phyloP scores from a whole-genome alignment of 352 stramenopile species.

The Phytophthora fragariaefolia region DNA sequence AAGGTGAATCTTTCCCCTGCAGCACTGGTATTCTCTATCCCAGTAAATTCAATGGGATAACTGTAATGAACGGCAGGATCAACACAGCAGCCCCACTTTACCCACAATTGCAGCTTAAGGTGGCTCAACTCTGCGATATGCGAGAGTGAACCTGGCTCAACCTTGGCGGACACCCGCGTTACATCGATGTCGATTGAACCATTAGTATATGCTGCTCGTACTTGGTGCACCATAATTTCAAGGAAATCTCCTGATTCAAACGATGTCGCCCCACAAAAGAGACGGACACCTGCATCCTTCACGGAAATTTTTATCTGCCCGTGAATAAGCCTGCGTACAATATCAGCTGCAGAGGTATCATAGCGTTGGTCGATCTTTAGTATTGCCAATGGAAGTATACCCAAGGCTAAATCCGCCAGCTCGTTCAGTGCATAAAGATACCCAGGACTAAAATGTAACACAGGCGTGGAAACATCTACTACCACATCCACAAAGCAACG shows the following conservation, averaged over 20 bases:
- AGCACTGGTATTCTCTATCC: slow-evolving; percentile 6
- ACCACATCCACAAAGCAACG: slow-evolving; percentile 55
- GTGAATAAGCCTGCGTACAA: slow-evolving; percentile 62
- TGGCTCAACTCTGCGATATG: slow-evolving; percentile 68
- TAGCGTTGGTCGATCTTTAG: slow-evolving; percentile 55
- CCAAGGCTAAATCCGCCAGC: slow-evolving; percentile 38
- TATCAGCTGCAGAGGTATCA: slow-evolving; percentile 56
- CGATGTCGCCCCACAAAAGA: slow-evolving; percentile 51
- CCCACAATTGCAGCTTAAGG: slow-evolving; percentile 52
- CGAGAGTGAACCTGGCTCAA: slow-evolving; percentile 70
- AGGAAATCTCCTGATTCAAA: slow-evolving; percentile 68
- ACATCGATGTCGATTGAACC: slow-evolving; percentile 49
- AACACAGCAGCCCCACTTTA: slow-evolving; percentile 48
- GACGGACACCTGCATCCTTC: slow-evolving; percentile 48
- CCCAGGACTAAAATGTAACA: slow-evolving; percentile 59
- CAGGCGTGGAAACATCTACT: slow-evolving; percentile 39
- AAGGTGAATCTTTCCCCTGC: slow-evolving; percentile 20
- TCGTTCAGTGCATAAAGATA: slow-evolving; percentile 67
- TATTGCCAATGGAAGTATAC: slow-evolving; percentile 47
- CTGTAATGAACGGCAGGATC: slow-evolving; percentile 50
- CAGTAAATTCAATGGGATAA: slow-evolving; percentile 53
- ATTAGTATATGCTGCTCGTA: slow-evolving; percentile 42
- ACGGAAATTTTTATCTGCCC: slow-evolving; percentile 50
- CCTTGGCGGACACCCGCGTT: slow-evolving; percentile 57
- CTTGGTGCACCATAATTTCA: slow-evolving; percentile 45